Evolutionary conservation across 108 stramenopile species (phyloP).

Genomic region (Cyclotella baltica): DNA sequence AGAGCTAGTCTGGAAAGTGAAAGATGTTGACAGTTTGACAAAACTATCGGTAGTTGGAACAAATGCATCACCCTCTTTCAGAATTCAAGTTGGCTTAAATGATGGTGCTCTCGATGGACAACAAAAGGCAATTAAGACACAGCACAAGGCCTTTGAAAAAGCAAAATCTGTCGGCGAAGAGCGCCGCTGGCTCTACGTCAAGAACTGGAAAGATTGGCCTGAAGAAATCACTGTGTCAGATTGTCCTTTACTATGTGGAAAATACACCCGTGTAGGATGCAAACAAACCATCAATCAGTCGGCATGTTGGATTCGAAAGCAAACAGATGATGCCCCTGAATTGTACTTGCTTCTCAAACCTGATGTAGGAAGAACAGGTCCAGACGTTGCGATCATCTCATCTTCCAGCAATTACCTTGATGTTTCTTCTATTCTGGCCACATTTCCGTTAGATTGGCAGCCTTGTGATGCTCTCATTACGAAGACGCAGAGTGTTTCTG

Average conservation of each 20-base stretch:
- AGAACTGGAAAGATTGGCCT: constrained; percentile 78
- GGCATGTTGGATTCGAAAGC: constrained; percentile 66
- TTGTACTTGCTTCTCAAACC: constrained; percentile 68
- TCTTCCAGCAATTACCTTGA: constrained; percentile 54
- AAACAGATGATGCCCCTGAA: constrained; percentile 24
- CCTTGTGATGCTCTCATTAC: constrained; percentile 66
- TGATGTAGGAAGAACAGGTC: constrained; percentile 58
- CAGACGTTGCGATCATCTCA: constrained; percentile 66
- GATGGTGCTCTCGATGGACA: constrained; percentile 47
- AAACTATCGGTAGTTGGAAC: constrained; percentile 36
- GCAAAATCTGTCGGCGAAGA: constrained; percentile 44
- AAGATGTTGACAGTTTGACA: not conserved
- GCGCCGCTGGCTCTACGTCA: constrained; percentile 64
- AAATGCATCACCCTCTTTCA: constrained; percentile 40
- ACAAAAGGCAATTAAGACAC: constrained; percentile 8
- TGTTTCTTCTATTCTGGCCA: constrained; percentile 44
- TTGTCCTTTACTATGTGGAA: constrained; percentile 28
- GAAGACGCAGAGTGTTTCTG: constrained; percentile 24
- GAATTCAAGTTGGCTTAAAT: constrained; percentile 54
- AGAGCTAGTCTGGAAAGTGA: constrained; percentile 13
- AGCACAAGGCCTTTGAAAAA: constrained; percentile 32
- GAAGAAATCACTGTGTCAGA: constrained; percentile 37
- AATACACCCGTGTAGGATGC: constrained; percentile 52
- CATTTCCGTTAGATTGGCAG: constrained; percentile 62
- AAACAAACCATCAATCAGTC: constrained; percentile 63